Conservation (phyloP, 129 eudicot species). For the Glebionis coronaria region DNA sequence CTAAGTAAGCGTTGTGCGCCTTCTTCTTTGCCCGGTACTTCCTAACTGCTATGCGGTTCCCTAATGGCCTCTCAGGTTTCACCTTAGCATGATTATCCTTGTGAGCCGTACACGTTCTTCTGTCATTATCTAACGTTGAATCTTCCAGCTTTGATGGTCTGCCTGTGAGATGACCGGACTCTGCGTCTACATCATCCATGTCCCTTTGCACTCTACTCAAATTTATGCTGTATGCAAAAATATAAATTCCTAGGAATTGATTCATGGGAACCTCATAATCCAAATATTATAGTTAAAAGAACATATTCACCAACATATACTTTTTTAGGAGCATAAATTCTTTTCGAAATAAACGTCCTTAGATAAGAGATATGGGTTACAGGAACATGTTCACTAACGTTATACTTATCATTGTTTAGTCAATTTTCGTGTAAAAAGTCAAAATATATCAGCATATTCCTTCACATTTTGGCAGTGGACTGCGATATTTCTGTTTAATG, state of each 20-base stretch:
- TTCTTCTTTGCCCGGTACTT: slow-evolving; percentile 79
- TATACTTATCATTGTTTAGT: no score
- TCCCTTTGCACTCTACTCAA: slow-evolving; percentile 13
- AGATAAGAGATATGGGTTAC: background rate
- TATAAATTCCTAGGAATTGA: slow-evolving; percentile 2
- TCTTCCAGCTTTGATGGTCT: slow-evolving; percentile 30
- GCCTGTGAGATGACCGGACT: slow-evolving; percentile 25
- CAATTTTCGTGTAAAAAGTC: no score
- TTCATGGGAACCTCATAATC: background rate
- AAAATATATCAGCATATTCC: no score
- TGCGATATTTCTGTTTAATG: no score
- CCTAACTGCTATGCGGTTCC: slow-evolving; percentile 65
- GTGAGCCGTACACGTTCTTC: slow-evolving; percentile 43
- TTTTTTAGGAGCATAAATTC: slow-evolving; percentile 30
- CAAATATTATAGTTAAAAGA: background rate
- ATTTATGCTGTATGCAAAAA: slow-evolving; percentile 7
- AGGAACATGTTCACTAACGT: no score
- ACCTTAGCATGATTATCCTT: background rate
- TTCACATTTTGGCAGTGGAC: no score
- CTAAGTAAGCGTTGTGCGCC: slow-evolving; percentile 51
- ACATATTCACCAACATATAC: slow-evolving; percentile 27
- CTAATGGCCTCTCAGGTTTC: slow-evolving; percentile 33
- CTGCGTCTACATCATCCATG: slow-evolving; percentile 50
- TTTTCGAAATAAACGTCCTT: background rate
- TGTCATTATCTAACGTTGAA: slow-evolving; percentile 28